Evolutionary conservation across 257 asterid species (phyloP), one percentile per base, ranked within the genome.

Genomic region (Agastache rugosa): DNA sequence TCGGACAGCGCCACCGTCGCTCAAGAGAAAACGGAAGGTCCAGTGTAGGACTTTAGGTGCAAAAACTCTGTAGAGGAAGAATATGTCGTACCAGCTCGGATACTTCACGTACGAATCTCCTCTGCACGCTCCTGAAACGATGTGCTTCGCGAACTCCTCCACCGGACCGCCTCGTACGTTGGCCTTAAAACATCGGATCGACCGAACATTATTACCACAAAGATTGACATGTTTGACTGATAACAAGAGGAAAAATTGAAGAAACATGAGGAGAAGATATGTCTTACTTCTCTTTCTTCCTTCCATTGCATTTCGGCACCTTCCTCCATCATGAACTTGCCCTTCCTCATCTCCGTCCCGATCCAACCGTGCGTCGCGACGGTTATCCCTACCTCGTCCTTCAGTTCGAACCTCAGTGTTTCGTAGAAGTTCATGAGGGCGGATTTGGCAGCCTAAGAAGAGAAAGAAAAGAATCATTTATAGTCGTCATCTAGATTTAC

Each of bases 261-360:
- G 51, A 20, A 34, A 20, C 54, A 5, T 51, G 23, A 15, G 11
- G 7, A 4, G 34, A 22, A 42, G 11, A 67, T 22, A 42, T 20
- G 16, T 63, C 82, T 77, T 60, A 89, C 97, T 59, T 91, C 97
- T 66, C 97, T 80, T 87, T 93, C 98, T 84, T 93, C 98, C 75
- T 88, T 93, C 97, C 98, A 93, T 62, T 91, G 98, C 97, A 93
- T 90, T 74, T 93, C 97, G 0, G 97, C 96, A 17, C 97, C 98
- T 83, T 93, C 97, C 77, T 93, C 98, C 77, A 91, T 77, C 94
- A 88, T 82, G 82, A 93, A 82, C 56, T 85, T 90, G 3, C 98
- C 97, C 20, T 86, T 80, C 34, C 81, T 76, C 86, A 88, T 87
- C 73, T 93, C 97, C 0, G 96, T 84, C 61, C 97, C 97, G 2